Conservation (phyloP, 805 yeast genomes). For the Kodamaea restingae region DNA sequence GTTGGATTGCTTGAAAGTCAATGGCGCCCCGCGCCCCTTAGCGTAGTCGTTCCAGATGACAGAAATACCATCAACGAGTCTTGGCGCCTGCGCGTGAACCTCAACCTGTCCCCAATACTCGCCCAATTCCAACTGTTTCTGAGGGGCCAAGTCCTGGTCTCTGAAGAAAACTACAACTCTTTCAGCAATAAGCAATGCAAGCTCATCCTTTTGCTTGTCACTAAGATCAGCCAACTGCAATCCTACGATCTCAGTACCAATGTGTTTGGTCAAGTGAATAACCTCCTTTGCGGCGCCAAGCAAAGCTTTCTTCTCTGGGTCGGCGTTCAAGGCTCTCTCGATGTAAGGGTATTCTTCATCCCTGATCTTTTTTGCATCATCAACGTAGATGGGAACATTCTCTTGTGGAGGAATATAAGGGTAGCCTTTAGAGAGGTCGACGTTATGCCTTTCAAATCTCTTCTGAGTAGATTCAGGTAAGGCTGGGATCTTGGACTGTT, state of each 20-base stretch:
- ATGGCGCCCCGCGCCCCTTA: conserved; percentile 23
- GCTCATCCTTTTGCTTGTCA: conserved; percentile 28
- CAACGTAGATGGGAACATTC: conserved; percentile 22
- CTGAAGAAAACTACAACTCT: conserved; percentile 29
- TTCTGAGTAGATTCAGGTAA: conserved; percentile 22
- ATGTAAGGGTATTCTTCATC: conserved; percentile 21
- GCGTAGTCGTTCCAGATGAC: conserved; percentile 31
- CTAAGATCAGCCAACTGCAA: conserved; percentile 26
- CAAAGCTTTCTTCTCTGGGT: conserved; percentile 28
- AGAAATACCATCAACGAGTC: conserved; percentile 23
- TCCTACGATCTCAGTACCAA: conserved; percentile 30
- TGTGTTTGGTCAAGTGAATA: conserved; percentile 26
- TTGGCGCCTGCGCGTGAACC: conserved; percentile 19
- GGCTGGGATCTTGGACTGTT: conserved; percentile 3
- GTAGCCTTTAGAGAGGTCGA: conserved; percentile 26
- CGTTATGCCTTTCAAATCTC: conserved; percentile 22
- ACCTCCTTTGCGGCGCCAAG: conserved; percentile 30
- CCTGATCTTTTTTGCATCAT: conserved; percentile 23
- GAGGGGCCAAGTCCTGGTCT: conserved; percentile 30
- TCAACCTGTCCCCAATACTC: conserved; percentile 29
- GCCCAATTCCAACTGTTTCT: conserved; percentile 29
- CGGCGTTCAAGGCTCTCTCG: conserved; percentile 27
- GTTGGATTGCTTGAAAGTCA: conserved; percentile 26
- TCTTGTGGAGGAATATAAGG: conserved; percentile 22
- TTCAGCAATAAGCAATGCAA: conserved; percentile 29